These are phyloP conservation scores for Drosera capensis DNA, from an alignment of 148 eudicot genomes.

Conservation along the genomic window DNA sequence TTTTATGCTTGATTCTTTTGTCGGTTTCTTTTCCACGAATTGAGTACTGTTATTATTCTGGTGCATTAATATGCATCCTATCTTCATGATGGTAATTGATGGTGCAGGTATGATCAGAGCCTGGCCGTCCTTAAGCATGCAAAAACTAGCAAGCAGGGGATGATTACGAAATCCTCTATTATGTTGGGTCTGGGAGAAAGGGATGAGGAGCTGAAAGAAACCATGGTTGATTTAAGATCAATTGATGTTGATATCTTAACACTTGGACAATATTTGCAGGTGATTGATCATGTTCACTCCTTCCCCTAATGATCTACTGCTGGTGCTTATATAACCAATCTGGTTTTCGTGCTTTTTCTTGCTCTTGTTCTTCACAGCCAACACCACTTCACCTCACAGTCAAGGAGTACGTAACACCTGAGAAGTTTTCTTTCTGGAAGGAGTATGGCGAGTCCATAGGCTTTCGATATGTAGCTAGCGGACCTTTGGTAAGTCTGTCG, in stretches of 20 bases:
- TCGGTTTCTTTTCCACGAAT: no score
- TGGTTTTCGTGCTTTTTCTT: not conserved
- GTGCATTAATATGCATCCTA: not conserved
- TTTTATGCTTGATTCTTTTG: not conserved
- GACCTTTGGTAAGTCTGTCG: slow-evolving; percentile 62
- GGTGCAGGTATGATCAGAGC: slow-evolving; percentile 74
- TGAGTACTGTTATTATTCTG: not conserved
- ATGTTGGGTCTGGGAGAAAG: slow-evolving; percentile 96
- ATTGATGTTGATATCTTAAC: slow-evolving; percentile 85
- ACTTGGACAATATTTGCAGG: slow-evolving; percentile 91
- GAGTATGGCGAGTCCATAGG: slow-evolving; percentile 90
- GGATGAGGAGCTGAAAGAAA: slow-evolving; percentile 67
- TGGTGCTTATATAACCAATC: no score
- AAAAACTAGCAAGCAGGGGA: slow-evolving; percentile 61
- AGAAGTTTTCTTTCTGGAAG: slow-evolving; percentile 78
- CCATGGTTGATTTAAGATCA: slow-evolving; percentile 78
- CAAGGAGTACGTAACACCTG: slow-evolving; percentile 81
- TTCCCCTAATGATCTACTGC: not conserved
- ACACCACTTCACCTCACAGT: slow-evolving; percentile 95
- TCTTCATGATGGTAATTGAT: not conserved
- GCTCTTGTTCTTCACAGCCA: slow-evolving; percentile 59
- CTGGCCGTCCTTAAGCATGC: slow-evolving; percentile 78
- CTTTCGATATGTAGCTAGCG: slow-evolving; percentile 94
- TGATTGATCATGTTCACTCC: slow-evolving; percentile 7
- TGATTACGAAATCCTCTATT: slow-evolving; percentile 85